Base-by-base conservation (phyloP, 2,329 filamentous ascomycete species). In the Ilyonectria destructans region DNA sequence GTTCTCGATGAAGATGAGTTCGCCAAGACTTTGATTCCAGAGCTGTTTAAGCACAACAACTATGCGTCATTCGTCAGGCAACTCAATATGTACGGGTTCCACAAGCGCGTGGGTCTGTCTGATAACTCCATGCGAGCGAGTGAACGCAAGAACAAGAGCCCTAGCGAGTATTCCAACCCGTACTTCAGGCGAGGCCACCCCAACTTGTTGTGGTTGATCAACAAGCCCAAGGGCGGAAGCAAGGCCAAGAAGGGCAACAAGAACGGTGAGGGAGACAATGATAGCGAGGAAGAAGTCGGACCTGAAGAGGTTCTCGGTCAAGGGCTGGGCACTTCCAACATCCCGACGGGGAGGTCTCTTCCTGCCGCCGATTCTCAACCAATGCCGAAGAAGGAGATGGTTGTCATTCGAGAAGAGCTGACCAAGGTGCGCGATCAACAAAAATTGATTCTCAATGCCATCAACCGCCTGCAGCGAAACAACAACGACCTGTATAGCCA, bases 11-110 rank as follows among this genome's bases (percentile, higher is more conserved):
- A 99, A 82, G 96, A 99, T 78, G 96, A 97, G 82, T 99, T 99
- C 79, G 98, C 96, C 21, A 98, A 98, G 83, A 94, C 93, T 43
- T n/a, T 99, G 74, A 93, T 99, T 26, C 96, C 96, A 1, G 97
- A 98, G 81, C 91, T 98, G 70, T 99, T 99, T 88, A 99, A 99
- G 82, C 96, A 99, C 84, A 97, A 96, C 87, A 98, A 98, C 80
- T 98, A 98, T 82, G 95, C 95, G 54, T 97, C 95, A 72, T 98
- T 98, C 79, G 95, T 98, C 62, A 92, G 95, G 40, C 95, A 98
- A 80, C 87, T 98, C 70, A 97, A 98, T 82, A 98, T 98, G 86
- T 98, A 97, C 80, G 95, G 97, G 69, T 99, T 99, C 77, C 96
- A 99, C 86, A 99, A 99, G 85, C 92, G 93, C 48, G 93, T 96